Evolutionary conservation across 179 eudicot genomes (phyloP), one percentile per base, ranked within the genome.

Genomic region (Corrigiola litoralis): DNA sequence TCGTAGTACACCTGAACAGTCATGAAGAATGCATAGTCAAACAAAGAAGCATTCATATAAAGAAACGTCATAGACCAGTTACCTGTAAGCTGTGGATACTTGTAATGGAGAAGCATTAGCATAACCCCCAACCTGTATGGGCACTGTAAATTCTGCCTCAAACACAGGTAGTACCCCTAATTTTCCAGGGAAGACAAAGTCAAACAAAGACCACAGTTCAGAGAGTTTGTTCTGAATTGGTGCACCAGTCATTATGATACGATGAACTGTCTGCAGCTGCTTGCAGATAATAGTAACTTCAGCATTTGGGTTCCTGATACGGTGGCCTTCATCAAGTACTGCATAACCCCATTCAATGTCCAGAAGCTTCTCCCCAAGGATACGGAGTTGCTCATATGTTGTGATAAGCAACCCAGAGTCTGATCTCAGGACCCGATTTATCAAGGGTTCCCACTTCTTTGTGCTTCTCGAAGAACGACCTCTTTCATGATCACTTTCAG

Each of bases 81-180:
- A 92, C 96, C 99, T 94, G 85, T 88, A 94, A 63, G 99, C 99
- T 37, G 99, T 94, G 67, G 99, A 94, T 62, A 94, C 99, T 88
- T 94, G 99, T 63, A 94, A 76, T 1, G 97, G 96, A 37, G 96
- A 84, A 34, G 97, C 97, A 82, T 94, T 94, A 63, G 99, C 96
- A 86, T 94, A 94, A 70, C 99, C 99, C 63, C 99, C 99, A 75
- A 94, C 92, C 73, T 94, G 70, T 77, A 94, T 94, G 23, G 99
- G 99, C 55, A 84, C 97, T 8, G 99, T 89, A 63, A 94, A 94
- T 70, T 94, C 99, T 21, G 96, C 90, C 80, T 94, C 99, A 81
- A 94, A 94, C 25, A 94, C 90, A 25, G 99, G 99, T 66, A 94
- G 73, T 36, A 94, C 99, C 18, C 99, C 99, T 65, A 94, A 77